Evolutionary conservation across 2,329 filamentous ascomycete genomes (phyloP), one percentile per base, ranked within the genome.

Genomic region (Akanthomyces uredinophilus): DNA sequence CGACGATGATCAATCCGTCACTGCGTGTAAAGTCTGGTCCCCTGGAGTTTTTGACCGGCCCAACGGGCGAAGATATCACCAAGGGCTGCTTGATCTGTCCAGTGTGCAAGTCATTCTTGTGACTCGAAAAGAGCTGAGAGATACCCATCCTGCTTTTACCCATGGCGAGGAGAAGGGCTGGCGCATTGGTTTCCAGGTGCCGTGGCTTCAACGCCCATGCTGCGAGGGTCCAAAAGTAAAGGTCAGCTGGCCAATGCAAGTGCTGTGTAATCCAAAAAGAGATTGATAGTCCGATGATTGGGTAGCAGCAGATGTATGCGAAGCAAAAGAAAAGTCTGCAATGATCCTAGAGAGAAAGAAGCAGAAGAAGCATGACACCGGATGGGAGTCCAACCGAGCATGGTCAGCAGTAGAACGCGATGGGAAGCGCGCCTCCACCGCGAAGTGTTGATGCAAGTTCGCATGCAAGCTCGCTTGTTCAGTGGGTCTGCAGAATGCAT

Each of bases 41-140:
- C 22, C 73, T 70, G 10, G 70, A 75, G 65, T 69, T 75, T 63
- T 71, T 75, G 65, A 78, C 67, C 10, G 75, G 75, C 0, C 75
- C 76, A 43, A 76, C 64, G 1, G 75, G 76, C 20, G 60, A 68
- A 10, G 75, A 78, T 29, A 78, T 77, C 44, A 63, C 55, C 18
- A 70, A 72, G 1, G 69, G 67, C 29, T 67, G 69, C 56, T 61
- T 65, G 59, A 66, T 69, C 22, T 60, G 59, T 37, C 65, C 64
- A 4, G 53, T 51, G 5, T 46, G 18, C 47, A 54, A 37, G 43
- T 59, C 54, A 35, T 41, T 13, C 14, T 51, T 49, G 24, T 62
- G 37, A 16, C n/a, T 27, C n/a, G 37, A 43, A 7, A 62, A 56
- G 13, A 56, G n/a, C 1, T 55, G 53, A 37, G 52, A n/a, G 14